Base-by-base conservation (phyloP, 805 yeast species). In the Kuraishia molischiana region DNA sequence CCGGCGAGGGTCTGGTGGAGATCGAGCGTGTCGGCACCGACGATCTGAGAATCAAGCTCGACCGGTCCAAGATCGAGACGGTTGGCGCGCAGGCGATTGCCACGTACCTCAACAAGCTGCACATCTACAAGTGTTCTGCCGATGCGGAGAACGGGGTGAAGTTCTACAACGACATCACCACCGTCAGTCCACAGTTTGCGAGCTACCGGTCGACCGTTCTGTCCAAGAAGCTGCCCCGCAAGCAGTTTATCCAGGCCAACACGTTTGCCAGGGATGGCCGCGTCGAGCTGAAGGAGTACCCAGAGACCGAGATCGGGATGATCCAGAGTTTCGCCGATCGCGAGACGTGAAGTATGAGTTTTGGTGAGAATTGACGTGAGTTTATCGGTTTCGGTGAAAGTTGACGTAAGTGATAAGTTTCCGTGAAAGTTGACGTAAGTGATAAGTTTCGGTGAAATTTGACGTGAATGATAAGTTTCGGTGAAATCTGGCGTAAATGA, bases 181-280 rank as follows among this genome's bases (percentile, higher is more conserved):
- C 70, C 2, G 86, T 81, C 30, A 69, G 77, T 5, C 67, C 63
- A 11, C 84, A 81, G 14, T 61, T 80, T 38, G 74, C 84, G 19
- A 59, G 67, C 44, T 81, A 69, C 53, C 72, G 95, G 61, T 79
- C 77, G 38, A 64, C 70, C 28, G 86, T 86, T 11, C 61, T 86
- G 42, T 61, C 64, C 33, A 80, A 83, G 54, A 83, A 85, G 59
- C 66, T 80, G 48, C 95, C 96, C 44, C 74, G 96, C 57, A 80
- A 78, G 57, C 94, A 85, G 55, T 72, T 80, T 47, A 76, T 86
- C 40, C 96, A 86, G 59, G 85, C 87, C 20, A 86, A 86, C 59
- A 81, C 95, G 6, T 47, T 61, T 19, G 46, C 53, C 11, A 37
- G 41, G 5, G 68, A 58, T 4, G 66, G 58, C 6, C 56, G 53